Base-by-base conservation (phyloP, 306 rosid species). In the Lagenaria siceraria region DNA sequence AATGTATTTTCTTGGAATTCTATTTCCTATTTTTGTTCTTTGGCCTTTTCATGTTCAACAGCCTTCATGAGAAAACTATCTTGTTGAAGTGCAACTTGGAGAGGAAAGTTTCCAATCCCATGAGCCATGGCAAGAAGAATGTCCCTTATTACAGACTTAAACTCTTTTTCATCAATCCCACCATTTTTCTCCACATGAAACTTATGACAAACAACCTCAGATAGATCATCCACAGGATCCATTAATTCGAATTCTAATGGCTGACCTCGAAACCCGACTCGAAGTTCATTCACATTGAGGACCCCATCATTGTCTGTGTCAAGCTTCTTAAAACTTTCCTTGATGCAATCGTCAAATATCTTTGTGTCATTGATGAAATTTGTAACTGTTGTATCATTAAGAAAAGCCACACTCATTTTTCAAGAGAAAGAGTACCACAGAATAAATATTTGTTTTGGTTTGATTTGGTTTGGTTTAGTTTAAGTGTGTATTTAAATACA, bases 91-190 rank as follows among this genome's bases (percentile, higher is more conserved):
- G 79, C 88, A 19, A 88, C 87, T 19, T 82, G 78, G 49, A 88
- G 54, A 1, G 97, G 96, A 7, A 87, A 85, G 22, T 81, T 87
- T 19, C 88, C 89, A 3, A 92, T 88, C 10, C 93, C 87, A 8
- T 83, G 78, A 4, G 93, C 97, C 68, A 88, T 72, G 0, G 93
- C 96, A 4, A 87, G 72, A 89, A 92, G 77, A 25, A 89, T 85
- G 76, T 92, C 93, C 1, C 29, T 80, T 79, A 89, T 80, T 4
- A 88, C 79, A 1, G 35, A 70, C 36, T 70, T 70, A 8, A 43
- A 70, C 33, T 70, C 54, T 15, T 15, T 5, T 17, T 51, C 46
- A 5, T 70, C 33, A n/a, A 70, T 70, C 10, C 49, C 75, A 38
- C 75, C 75, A 13, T 5, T 70, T 25, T 70, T 70, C 1, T 40